Conservation (phyloP, 345 rosid species). For the Carallia brachiata region DNA sequence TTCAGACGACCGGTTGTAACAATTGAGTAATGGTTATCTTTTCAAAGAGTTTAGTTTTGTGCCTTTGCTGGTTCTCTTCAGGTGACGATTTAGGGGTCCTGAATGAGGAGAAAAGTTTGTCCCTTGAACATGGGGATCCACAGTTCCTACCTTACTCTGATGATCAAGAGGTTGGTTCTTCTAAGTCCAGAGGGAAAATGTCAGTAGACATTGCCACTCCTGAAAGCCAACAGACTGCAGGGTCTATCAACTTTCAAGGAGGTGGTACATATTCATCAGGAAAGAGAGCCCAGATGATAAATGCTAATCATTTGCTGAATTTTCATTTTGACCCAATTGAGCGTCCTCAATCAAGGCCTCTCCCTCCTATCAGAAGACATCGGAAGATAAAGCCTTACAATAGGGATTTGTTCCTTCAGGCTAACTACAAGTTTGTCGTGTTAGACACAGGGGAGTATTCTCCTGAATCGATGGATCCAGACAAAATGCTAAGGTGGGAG, state of each 20-base stretch:
- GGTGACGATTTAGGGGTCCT: slow-evolving; percentile 51
- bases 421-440: slow-evolving; percentile 92
- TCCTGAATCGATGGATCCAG: slow-evolving; percentile 81
- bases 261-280: slow-evolving; percentile 48
- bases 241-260: slow-evolving; percentile 42
- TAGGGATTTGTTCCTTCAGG: slow-evolving; percentile 90
- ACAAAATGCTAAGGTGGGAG: slow-evolving; percentile 87
- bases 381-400: slow-evolving; percentile 74
- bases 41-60: background rate
- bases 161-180: slow-evolving; percentile 33
- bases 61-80: slow-evolving; percentile 19
- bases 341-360: slow-evolving; percentile 53
- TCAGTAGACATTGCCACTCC: slow-evolving; percentile 34
- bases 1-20: background rate
- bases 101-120: slow-evolving; percentile 31
- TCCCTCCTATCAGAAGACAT: slow-evolving; percentile 61
- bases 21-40: background rate
- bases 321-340: slow-evolving; percentile 87
- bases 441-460: slow-evolving; percentile 66
- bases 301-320: slow-evolving; percentile 86
- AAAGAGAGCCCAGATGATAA: slow-evolving; percentile 62
- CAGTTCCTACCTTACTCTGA: slow-evolving; percentile 20
- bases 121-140: slow-evolving; percentile 32
- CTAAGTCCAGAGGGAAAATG: slow-evolving; percentile 52
- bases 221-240: slow-evolving; percentile 31